Conservation (phyloP, 805 yeast genomes). For the Candida incommunis region DNA sequence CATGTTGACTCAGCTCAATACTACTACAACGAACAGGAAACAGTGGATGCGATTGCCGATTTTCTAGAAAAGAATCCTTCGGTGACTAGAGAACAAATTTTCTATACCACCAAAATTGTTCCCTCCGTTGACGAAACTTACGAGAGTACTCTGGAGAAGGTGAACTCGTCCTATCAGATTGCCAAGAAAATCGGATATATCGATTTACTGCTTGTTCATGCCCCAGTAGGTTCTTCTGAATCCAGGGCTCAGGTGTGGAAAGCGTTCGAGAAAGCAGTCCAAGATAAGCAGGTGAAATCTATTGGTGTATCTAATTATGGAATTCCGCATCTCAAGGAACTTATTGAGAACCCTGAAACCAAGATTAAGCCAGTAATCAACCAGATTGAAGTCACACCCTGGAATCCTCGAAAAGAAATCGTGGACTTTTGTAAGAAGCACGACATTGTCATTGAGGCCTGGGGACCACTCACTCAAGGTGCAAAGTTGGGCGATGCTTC, state of each 20-base stretch:
- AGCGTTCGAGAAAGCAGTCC: constrained; percentile 41
- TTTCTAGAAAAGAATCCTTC: constrained; percentile 23
- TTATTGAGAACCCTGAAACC: constrained; percentile 35
- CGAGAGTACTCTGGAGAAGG: constrained; percentile 22
- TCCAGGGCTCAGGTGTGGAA: constrained; percentile 25
- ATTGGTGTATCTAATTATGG: constrained; percentile 77
- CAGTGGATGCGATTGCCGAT: constrained; percentile 35
- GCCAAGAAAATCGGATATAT: constrained; percentile 32
- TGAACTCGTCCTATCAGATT: constrained; percentile 28
- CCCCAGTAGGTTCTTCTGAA: constrained; percentile 56
- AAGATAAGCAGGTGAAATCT: constrained; percentile 38
- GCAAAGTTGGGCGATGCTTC: constrained; percentile 21
- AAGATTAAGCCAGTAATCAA: constrained; percentile 47
- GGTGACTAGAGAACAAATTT: constrained; percentile 37
- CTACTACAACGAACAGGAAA: constrained; percentile 42
- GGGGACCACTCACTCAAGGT: constrained; percentile 50
- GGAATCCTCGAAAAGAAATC: constrained; percentile 30
- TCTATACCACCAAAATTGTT: constrained; percentile 33
- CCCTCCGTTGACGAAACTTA: constrained; percentile 51
- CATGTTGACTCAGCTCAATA: constrained; percentile 49
- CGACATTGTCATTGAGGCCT: constrained; percentile 43
- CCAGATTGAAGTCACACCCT: constrained; percentile 48
- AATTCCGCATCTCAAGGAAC: constrained; percentile 40
- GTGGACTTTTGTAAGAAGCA: constrained; percentile 30
- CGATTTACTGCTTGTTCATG: constrained; percentile 40